phyloP scores from a whole-genome alignment of 2,329 filamentous ascomycete genomes.

The Penicillium freii region DNA sequence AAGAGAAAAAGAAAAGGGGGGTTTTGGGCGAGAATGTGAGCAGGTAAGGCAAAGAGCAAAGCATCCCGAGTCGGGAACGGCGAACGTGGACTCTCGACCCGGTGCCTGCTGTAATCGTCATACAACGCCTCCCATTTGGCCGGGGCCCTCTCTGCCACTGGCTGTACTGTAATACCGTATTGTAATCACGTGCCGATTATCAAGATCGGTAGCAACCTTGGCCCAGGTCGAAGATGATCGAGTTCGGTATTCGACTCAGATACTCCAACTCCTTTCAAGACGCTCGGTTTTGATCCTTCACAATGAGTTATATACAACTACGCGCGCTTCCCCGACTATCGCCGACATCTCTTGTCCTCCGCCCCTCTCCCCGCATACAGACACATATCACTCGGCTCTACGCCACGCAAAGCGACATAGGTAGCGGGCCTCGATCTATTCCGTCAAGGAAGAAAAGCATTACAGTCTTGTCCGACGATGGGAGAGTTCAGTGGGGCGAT shows the following conservation, averaged over 20 bases:
- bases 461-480: slow-evolving; percentile 83
- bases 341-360: slow-evolving; percentile 21
- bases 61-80: slow-evolving; percentile 27
- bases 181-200: slow-evolving; percentile 7
- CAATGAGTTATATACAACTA: slow-evolving; percentile 21
- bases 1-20: slow-evolving; percentile 13
- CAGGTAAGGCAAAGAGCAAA: slow-evolving; percentile 23
- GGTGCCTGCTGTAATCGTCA: slow-evolving; percentile 9
- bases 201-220: slow-evolving; percentile 13
- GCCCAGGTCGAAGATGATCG: background rate
- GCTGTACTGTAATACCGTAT: slow-evolving; percentile 7
- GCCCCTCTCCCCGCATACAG: slow-evolving; percentile 37
- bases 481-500: slow-evolving; percentile 74
- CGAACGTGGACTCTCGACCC: slow-evolving; percentile 36
- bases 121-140: slow-evolving; percentile 8
- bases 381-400: slow-evolving; percentile 48
- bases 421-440: slow-evolving; percentile 46
- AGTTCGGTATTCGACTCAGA: background rate
- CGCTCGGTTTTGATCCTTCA: background rate
- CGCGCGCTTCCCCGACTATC: slow-evolving; percentile 18
- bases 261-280: background rate
- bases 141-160: background rate
- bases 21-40: slow-evolving; percentile 7
- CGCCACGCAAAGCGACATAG: slow-evolving; percentile 57
- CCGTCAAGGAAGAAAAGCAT: slow-evolving; percentile 60